Base-by-base conservation (phyloP, 495 filamentous ascomycete species). In the Echria macrotheca region DNA sequence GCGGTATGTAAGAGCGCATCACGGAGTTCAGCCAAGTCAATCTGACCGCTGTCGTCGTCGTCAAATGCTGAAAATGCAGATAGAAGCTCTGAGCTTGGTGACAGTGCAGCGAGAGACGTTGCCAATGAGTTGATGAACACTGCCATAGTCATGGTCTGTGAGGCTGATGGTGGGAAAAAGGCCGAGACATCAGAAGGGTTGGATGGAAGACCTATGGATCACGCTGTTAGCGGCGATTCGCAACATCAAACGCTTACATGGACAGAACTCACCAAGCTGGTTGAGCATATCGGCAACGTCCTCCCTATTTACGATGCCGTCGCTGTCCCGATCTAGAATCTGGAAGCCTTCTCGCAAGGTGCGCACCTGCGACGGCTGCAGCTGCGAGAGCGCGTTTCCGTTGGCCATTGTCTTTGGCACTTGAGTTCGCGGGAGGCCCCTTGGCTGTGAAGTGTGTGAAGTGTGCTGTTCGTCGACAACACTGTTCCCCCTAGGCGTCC, bases 11-110 rank as follows among this genome's bases (percentile, higher is more conserved):
- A 59, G 39, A 98, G 63, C 2, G 91, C 88, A 55, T 91, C 86
- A 28, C 85, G 78, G 39, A 98, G 69, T 64, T 95, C 91, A 1
- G 65, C 74, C 14, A 93, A 72, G 58, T 96, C 89, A 24, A 97
- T 80, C 63, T 95, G 89, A 6, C 94, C 93, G 58, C 86, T 89
- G 64, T 98, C 93, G 54, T 94, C 88, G 53, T 94, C 87, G 58
- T 98, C 93, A 55, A 98, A 98, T 0, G 94, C 94, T 8, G 86
- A 85, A 53, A 98, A 88, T 0, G 94, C 93, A 5, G 86, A 88
- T 2, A 85, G 57, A 0, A 98, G 77, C 52, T 98, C 93, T 17
- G 80, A 73, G 10, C 79, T 79, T 2, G 84, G 80, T 0, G 85
- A 89, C 14, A 96, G 69, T 0, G 80, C 76, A 1, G 79, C 77